Evolutionary conservation across 1,284 basidiomycete species (phyloP).

Genomic region (Boletus sp.): DNA sequence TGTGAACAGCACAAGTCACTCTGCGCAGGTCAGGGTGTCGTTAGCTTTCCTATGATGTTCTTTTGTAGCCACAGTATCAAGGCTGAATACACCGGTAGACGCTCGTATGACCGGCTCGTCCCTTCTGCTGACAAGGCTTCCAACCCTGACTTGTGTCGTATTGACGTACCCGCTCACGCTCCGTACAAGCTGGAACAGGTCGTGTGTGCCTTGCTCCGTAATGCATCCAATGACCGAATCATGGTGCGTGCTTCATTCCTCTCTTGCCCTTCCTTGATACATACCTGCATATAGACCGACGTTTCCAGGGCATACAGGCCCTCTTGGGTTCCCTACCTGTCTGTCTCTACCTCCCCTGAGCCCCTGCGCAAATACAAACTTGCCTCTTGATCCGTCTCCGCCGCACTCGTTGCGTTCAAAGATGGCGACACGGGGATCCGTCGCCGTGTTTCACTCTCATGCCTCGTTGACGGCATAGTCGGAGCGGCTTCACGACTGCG

Average conservation of each 20-base stretch:
- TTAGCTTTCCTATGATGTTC: constrained; percentile 81
- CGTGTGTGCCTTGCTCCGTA: constrained; percentile 77
- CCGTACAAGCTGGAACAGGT: constrained; percentile 49
- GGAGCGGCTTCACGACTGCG: constrained; percentile 36
- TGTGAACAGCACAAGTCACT: constrained; percentile 75
- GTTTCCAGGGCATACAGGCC: constrained; percentile 52
- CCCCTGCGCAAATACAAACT: constrained; percentile 54
- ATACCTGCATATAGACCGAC: constrained; percentile 17
- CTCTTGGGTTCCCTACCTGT: constrained; percentile 75
- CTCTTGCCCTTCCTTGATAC: neutral
- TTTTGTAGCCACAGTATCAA: constrained; percentile 59
- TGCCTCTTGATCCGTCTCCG: constrained; percentile 50
- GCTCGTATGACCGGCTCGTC: constrained; percentile 70
- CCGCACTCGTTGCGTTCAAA: constrained; percentile 78
- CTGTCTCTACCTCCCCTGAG: constrained; percentile 52
- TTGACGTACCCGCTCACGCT: constrained; percentile 1
- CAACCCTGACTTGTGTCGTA: constrained; percentile 47
- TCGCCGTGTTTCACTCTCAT: constrained; percentile 38
- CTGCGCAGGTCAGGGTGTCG: constrained; percentile 67
- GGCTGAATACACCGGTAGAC: constrained; percentile 71
- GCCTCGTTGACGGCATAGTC: constrained; percentile 3
- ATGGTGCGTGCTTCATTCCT: constrained; percentile 43
- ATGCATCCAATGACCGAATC: constrained; percentile 44
- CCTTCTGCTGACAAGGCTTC: constrained; percentile 74
- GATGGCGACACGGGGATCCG: constrained; percentile 56